phyloP scores from a whole-genome alignment of 164 flowering plant species.

The Saururus chinensis region DNA sequence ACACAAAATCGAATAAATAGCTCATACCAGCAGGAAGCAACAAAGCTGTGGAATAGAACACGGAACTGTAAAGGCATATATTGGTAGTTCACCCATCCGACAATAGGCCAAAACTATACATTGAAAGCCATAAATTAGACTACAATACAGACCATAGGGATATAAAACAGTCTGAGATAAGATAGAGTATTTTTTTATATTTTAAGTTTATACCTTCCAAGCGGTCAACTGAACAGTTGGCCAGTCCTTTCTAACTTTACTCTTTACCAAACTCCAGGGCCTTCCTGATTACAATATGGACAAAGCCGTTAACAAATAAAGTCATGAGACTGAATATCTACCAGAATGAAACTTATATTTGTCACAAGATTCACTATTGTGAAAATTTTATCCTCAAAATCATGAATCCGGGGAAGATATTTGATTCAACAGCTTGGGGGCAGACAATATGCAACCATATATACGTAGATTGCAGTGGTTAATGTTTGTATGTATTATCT shows the following conservation, averaged over 20 bases:
- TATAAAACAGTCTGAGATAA: no score
- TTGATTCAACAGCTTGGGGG: not conserved
- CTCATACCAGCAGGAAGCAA: conserved; percentile 64
- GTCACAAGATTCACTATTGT: not conserved
- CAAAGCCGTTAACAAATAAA: not conserved
- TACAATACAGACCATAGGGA: not conserved
- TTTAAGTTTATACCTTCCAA: conserved; percentile 48
- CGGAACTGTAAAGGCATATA: conserved; percentile 75
- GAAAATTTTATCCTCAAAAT: not conserved
- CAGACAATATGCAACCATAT: no score
- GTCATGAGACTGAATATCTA: not conserved
- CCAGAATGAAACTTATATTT: not conserved
- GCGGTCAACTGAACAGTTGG: conserved; percentile 59
- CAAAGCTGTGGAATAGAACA: conserved; percentile 60
- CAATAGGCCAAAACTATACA: conserved; percentile 74
- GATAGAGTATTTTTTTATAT: not conserved
- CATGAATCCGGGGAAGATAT: not conserved
- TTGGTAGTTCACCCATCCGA: conserved; percentile 68
- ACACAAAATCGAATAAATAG: not conserved
- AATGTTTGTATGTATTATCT: no score
- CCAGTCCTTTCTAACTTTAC: conserved; percentile 53
- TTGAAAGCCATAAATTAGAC: not conserved
- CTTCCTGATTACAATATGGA: conserved; percentile 37
- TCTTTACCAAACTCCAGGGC: conserved; percentile 47
- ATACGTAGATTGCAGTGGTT: no score